Conservation (phyloP, 768 basidiomycete species). For the Dacryopinax primogenitus region DNA sequence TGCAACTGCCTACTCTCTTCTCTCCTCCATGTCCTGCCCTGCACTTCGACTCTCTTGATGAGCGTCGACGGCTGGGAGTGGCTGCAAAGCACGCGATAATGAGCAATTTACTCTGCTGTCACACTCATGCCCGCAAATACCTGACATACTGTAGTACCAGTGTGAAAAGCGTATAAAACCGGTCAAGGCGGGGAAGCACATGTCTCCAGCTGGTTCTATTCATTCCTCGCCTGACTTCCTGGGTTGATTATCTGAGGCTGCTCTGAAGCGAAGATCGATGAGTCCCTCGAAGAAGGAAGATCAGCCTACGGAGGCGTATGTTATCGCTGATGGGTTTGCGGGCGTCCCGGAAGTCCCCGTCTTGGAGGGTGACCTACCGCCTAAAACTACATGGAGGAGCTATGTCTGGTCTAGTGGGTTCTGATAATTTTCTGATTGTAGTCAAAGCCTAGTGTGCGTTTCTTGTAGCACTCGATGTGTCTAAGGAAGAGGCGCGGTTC, state of each 20-base stretch:
- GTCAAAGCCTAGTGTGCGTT: not conserved
- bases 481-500: constrained; percentile 17
- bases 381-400: constrained; percentile 17
- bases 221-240: not conserved
- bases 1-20: not conserved
- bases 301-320: not conserved
- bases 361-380: not conserved
- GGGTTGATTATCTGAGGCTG: not conserved
- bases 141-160: not conserved
- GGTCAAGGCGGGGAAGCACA: not conserved
- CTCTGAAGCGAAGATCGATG: no score
- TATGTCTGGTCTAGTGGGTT: constrained; percentile 20
- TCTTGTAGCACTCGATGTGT: constrained; percentile 15
- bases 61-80: not conserved
- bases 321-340: constrained; percentile 3
- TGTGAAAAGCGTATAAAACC: not conserved
- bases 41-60: not conserved
- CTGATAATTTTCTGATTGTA: not conserved
- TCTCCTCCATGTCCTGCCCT: not conserved
- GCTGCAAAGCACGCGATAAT: constrained; percentile 5
- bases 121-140: not conserved
- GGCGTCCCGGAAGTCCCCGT: not conserved
- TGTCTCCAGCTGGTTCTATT: not conserved
- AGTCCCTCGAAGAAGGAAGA: not conserved
- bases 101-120: not conserved